These are phyloP conservation scores for Galerina sulciceps DNA, from an alignment of 768 basidiomycete species.

Conservation along the genomic window DNA sequence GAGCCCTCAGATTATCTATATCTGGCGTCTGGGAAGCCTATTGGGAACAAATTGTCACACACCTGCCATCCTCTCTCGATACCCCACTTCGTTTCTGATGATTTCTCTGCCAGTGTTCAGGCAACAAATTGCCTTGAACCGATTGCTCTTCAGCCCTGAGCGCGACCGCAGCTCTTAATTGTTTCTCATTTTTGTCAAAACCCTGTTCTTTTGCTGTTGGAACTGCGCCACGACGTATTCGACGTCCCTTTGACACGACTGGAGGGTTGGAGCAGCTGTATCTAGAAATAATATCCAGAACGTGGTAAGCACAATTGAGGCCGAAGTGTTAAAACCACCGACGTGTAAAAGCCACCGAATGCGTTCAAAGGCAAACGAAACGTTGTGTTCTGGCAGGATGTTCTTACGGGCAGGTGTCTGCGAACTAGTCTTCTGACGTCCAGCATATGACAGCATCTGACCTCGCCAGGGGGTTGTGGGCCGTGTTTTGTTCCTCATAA, in stretches of 20 bases:
- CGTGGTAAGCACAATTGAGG: no score
- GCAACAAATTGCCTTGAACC: background rate
- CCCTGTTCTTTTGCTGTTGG: background rate
- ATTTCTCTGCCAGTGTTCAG: background rate
- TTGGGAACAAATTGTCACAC: slow-evolving; percentile 6
- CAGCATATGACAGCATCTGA: background rate
- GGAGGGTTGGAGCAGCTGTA: no score
- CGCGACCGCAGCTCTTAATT: background rate
- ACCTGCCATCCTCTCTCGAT: background rate
- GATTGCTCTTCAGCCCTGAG: background rate
- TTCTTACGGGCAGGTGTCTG: background rate
- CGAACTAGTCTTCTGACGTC: background rate
- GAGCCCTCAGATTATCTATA: background rate
- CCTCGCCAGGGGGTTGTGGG: background rate
- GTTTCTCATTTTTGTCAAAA: background rate
- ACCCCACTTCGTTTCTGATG: background rate
- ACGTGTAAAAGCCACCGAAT: background rate
- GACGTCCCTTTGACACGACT: no score
- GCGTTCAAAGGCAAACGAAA: background rate
- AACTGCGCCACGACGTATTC: no score
- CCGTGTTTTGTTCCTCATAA: background rate
- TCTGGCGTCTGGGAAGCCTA: slow-evolving; percentile 2
- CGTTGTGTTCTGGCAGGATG: background rate
- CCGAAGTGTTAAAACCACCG: no score
- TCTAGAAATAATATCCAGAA: background rate